phyloP scores from a whole-genome alignment of 2,329 filamentous ascomycete species.

The Botrytis pseudocinerea region DNA sequence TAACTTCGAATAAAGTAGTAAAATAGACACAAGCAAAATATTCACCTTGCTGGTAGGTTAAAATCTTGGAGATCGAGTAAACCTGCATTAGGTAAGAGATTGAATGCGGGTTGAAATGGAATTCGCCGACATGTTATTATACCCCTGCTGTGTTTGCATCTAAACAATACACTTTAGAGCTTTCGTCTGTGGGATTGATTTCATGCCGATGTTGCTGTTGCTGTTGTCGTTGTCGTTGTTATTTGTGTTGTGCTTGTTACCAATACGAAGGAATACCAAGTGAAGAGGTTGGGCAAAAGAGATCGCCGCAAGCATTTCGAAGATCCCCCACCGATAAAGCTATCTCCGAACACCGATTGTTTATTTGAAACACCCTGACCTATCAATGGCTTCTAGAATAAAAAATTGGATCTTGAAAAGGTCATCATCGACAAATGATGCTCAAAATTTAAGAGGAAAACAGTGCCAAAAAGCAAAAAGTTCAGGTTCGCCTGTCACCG shows the following conservation, averaged over 20 bases:
- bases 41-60: background rate
- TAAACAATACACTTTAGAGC: background rate
- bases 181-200: background rate
- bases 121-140: background rate
- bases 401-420: background rate
- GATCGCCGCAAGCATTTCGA: conserved; percentile 4
- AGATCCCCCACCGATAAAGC: conserved; percentile 5
- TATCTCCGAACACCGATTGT: conserved; percentile 1
- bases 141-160: background rate
- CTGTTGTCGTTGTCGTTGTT: background rate
- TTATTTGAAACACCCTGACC: background rate
- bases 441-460: background rate
- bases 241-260: background rate
- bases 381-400: background rate
- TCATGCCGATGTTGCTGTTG: background rate
- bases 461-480: background rate
- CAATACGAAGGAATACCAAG: background rate
- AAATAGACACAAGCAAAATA: background rate
- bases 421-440: background rate
- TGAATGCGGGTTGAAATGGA: background rate
- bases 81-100: background rate
- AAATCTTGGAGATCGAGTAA: background rate
- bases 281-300: background rate
- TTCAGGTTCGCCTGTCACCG: background rate
- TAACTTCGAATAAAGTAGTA: background rate